A percentile compares a stretch with the other conserved stretches of the same genome.
Conservation (phyloP, 2,329 filamentous ascomycete species). For the Fusarium subtropicale region DNA sequence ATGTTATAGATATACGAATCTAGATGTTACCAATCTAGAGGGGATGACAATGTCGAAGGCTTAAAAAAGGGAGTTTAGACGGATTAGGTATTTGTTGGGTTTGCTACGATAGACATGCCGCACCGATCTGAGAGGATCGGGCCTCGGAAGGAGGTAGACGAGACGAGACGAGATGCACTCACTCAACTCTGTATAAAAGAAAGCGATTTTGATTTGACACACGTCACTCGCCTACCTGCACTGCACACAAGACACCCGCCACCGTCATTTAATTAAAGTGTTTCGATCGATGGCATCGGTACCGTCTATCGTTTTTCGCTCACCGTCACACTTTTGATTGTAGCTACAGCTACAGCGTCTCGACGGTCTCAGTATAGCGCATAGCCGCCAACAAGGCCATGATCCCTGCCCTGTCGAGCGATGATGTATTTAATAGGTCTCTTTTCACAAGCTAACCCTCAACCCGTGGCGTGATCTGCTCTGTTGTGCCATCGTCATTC, state of each 20-base stretch:
- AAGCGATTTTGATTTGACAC: conserved; percentile 48
- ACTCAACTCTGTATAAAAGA: conserved; percentile 49
- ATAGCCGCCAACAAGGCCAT: conserved; percentile 34
- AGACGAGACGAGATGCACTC: conserved; percentile 18
- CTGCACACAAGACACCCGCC: background rate
- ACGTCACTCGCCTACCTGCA: conserved; percentile 11
- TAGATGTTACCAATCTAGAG: conserved; percentile 30
- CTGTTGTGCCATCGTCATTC: conserved; percentile 42
- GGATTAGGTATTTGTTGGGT: conserved; percentile 37
- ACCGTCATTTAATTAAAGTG: conserved; percentile 1
- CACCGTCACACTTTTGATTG: conserved; percentile 22
- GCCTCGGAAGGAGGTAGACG: conserved; percentile 25
- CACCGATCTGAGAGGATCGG: conserved; percentile 32
- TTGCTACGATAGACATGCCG: conserved; percentile 43
- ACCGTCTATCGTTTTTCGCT: conserved; percentile 3
- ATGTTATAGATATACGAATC: conserved; percentile 31
- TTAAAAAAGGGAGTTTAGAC: conserved; percentile 40
- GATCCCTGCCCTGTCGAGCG: conserved; percentile 31
- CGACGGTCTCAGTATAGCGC: conserved; percentile 27
- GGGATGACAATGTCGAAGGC: conserved; percentile 4
- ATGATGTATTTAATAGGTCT: conserved; percentile 41
- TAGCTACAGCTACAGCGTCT: conserved; percentile 14
- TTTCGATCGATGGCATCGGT: conserved; percentile 7
- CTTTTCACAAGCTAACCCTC: conserved; percentile 31
- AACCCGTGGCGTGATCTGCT: conserved; percentile 44